Base-by-base conservation (phyloP, 164 flowering plant genomes). In the Dillenia turbinata region DNA sequence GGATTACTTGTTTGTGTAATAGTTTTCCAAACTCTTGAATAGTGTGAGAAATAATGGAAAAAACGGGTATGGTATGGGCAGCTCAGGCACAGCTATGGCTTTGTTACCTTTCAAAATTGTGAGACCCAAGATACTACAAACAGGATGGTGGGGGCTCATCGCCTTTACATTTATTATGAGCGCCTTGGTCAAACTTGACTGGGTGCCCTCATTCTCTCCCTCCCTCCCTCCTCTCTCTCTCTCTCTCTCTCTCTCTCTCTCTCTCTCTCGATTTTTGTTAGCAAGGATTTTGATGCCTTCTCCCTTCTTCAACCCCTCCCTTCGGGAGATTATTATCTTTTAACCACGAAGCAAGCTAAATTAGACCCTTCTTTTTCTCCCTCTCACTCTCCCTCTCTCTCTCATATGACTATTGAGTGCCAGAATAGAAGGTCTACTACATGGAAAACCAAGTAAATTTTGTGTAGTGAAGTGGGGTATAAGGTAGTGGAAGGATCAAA, bases 271-370 rank as follows among this genome's bases (percentile, higher is more conserved):
- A 70, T 63, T 66, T 66, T 70, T 63, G 69, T 19, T 47, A 26
- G 19, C 40, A n/a, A 60, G 63, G 71, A 66, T 67, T 61, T 64
- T 71, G 67, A 70, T 67, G 74, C 63, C 44, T 22, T 55, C 49
- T 46, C 15, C 26, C 59, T 53, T 52, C 50, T 40, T 3, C 54
- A 14, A 12, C 9, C 17, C 13, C 14, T 50, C 40, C 44, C 52
- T 56, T 44, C 44, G 43, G 46, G 33, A 24, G 15, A 47, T 63
- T 43, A 33, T 5, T 56, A 44, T 62, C 62, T 49, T 64, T 47
- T 44, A 56, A 51, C 40, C 40, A 59, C 68, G 65, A 72, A 67
- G 65, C 64, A 72, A 63, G 59, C 47, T 64, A 62, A 19, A 19
- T 19, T 19, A 19, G 22, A 19, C 49, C 59, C 10, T 19, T 53